Percentiles rank a stretch among this genome's conserved stretches.
Evolutionary conservation across 176 grass and related monocot species (phyloP).

Genomic region (Juncus inflexus): DNA sequence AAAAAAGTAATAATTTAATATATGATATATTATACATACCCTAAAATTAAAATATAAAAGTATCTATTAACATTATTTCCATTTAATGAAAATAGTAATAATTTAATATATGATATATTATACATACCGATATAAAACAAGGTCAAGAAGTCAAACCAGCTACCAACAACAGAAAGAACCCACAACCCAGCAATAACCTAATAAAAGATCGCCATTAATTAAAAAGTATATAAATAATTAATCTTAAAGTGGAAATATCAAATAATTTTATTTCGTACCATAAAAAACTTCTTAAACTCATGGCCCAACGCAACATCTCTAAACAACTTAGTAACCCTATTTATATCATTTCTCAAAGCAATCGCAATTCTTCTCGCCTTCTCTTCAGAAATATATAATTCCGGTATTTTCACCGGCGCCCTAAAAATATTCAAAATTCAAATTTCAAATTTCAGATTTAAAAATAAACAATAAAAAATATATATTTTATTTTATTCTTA

Average conservation of each 20-base stretch:
- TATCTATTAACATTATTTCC: too few species aligned
- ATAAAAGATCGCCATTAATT: conserved; percentile 17
- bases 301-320: conserved; percentile 55
- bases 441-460: background rate
- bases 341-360: conserved; percentile 52
- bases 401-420: conserved; percentile 48
- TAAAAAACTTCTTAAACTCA: conserved; percentile 63
- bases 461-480: background rate
- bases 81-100: background rate
- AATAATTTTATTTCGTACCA: conserved; percentile 26
- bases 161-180: conserved; percentile 68
- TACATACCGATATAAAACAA: conserved; percentile 68
- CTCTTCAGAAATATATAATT: conserved; percentile 75
- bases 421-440: conserved; percentile 34
- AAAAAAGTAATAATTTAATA: too few species aligned
- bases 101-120: background rate
- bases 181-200: conserved; percentile 65
- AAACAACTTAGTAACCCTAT: conserved; percentile 38
- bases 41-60: background rate
- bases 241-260: background rate
- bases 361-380: conserved; percentile 36
- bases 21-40: conserved; percentile 41
- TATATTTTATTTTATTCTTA: conserved; percentile 11
- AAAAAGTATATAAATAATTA: background rate
- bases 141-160: conserved; percentile 55